Conservation (phyloP, 2,329 filamentous ascomycete species). For the Biscogniauxia mediterranea region DNA sequence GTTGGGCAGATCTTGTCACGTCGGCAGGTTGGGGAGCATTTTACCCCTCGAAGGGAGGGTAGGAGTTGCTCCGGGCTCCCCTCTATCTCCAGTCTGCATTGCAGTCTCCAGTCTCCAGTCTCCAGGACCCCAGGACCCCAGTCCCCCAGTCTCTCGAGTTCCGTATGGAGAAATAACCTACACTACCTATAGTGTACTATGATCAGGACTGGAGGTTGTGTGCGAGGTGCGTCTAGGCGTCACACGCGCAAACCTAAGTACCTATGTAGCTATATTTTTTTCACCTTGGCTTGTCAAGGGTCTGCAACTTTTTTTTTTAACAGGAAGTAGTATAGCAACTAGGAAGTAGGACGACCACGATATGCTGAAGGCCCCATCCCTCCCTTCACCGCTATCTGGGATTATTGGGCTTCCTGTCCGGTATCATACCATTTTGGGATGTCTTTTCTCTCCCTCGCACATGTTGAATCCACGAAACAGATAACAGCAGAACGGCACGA, state of each 20-base stretch:
- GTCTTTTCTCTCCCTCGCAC: constrained; percentile 12
- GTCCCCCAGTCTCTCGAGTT: neutral
- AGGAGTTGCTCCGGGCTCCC: constrained; percentile 1
- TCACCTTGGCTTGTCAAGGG: neutral
- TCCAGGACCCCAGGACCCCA: too few species aligned
- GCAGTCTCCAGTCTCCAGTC: too few species aligned
- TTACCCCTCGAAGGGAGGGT: constrained; percentile 16
- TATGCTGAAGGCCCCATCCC: neutral
- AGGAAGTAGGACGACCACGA: neutral
- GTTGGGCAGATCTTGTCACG: constrained; percentile 22
- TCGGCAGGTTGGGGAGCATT: constrained; percentile 13
- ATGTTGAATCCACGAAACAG: constrained; percentile 19
- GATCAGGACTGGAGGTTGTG: neutral
- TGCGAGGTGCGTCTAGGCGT: neutral
- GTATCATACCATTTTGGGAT: constrained; percentile 1
- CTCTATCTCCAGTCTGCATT: constrained; percentile 9
- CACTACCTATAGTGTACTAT: neutral
- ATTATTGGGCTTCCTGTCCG: neutral
- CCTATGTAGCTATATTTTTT: neutral
- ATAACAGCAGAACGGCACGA: constrained; percentile 14
- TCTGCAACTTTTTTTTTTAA: neutral
- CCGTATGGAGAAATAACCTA: constrained; percentile 3
- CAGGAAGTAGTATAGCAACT: neutral
- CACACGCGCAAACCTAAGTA: neutral
- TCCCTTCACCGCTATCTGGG: neutral